Evolutionary conservation across 352 stramenopile species (phyloP).

Genomic region (Phytophthora palmivora): DNA sequence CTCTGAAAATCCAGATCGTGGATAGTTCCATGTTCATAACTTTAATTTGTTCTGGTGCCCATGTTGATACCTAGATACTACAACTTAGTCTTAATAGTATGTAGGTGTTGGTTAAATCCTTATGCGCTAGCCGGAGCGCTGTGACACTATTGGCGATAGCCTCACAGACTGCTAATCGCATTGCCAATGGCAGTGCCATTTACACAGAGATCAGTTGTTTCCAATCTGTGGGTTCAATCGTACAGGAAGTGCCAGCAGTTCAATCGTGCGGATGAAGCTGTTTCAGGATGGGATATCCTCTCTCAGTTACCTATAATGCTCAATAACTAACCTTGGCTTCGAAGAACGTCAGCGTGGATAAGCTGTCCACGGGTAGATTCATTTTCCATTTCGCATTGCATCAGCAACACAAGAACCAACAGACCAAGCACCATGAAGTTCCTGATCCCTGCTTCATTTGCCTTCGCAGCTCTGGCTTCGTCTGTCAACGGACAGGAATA

Average conservation of each 20-base stretch:
- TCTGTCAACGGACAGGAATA: neutral
- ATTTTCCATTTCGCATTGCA: conserved; percentile 23
- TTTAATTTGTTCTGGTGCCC: conserved; percentile 1
- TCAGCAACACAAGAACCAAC: conserved; percentile 6
- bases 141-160: conserved; percentile 20
- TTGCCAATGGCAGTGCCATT: no score
- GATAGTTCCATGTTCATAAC: conserved; percentile 18
- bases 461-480: neutral
- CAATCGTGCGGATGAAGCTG: conserved; percentile 13
- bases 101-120: no score
- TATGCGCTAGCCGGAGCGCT: neutral
- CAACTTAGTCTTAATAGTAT: no score
- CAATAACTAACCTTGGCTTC: neutral
- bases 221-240: conserved; percentile 4
- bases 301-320: no score
- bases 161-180: no score
- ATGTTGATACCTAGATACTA: no score
- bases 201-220: conserved; percentile 27
- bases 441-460: conserved; percentile 1
- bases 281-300: conserved; percentile 19
- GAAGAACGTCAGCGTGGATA: neutral
- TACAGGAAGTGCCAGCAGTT: neutral
- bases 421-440: conserved; percentile 29
- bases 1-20: conserved; percentile 37
- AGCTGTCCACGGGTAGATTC: neutral